Evolutionary conservation across 192 early-diverging fungal genomes (phyloP).

Genomic region (Glomus cerebriforme): DNA sequence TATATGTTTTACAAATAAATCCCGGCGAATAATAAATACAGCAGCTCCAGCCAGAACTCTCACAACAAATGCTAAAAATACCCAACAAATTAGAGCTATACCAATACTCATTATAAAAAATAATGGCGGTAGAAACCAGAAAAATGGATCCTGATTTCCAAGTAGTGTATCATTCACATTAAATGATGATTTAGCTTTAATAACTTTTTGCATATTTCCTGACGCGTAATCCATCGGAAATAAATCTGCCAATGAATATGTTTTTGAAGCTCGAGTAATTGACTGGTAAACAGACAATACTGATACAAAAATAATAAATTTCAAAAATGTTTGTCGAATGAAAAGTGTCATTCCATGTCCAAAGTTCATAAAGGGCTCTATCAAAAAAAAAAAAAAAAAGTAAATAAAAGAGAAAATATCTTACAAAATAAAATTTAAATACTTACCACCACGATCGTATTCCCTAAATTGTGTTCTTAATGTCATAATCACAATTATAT

Average conservation of each 20-base stretch:
- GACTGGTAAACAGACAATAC: constrained; percentile 43
- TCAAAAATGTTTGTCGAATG: constrained; percentile 37
- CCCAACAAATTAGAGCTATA: constrained; percentile 42
- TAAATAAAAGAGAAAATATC: neutral
- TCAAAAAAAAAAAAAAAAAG: neutral
- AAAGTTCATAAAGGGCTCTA: constrained; percentile 47
- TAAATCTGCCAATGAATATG: constrained; percentile 18
- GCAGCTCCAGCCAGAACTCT: constrained; percentile 11
- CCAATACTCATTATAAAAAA: constrained; percentile 52
- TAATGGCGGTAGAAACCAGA: constrained; percentile 53
- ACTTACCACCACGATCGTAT: constrained; percentile 35
- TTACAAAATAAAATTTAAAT: neutral
- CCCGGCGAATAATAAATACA: constrained; percentile 33
- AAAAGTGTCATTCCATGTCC: constrained; percentile 41
- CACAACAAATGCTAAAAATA: constrained; percentile 37
- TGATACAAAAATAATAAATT: constrained; percentile 40
- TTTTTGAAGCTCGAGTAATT: constrained; percentile 29
- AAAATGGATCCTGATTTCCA: constrained; percentile 53
- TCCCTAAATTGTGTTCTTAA: constrained; percentile 49
- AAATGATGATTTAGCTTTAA: constrained; percentile 31
- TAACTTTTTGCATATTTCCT: constrained; percentile 17
- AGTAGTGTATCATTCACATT: constrained; percentile 46
- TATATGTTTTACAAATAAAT: constrained; percentile 24
- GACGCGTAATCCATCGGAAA: constrained; percentile 5
- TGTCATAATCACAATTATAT: constrained; percentile 61